These are phyloP conservation scores for Anethum foeniculum DNA, from an alignment of 140 eudicot genomes.

Conservation along the genomic window DNA sequence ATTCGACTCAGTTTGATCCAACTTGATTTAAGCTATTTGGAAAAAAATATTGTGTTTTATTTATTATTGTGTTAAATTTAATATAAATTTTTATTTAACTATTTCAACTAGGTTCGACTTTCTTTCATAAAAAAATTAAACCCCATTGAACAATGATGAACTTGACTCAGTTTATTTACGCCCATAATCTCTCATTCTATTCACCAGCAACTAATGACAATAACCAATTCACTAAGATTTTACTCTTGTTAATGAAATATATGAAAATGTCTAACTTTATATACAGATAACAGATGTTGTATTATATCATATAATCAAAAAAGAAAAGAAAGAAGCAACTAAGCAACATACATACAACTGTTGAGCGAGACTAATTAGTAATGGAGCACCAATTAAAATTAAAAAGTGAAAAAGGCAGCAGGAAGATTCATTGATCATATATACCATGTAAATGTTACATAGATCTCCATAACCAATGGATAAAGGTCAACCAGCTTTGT, in stretches of 20 bases:
- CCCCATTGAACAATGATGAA: too few relatives aligned
- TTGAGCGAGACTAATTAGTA: background rate
- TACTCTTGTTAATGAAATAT: background rate
- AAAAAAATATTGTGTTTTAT: too few relatives aligned
- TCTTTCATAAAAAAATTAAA: too few relatives aligned
- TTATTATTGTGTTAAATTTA: too few relatives aligned
- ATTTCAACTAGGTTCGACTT: too few relatives aligned
- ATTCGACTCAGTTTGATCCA: too few relatives aligned
- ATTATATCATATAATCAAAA: background rate
- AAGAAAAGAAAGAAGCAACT: background rate
- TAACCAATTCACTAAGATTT: background rate
- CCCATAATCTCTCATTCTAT: too few relatives aligned
- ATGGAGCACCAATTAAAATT: background rate
- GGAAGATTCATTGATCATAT: background rate
- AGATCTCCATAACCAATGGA: constrained; percentile 8
- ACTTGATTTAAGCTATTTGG: too few relatives aligned
- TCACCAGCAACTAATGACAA: too few relatives aligned
- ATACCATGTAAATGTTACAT: background rate
- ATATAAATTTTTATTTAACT: too few relatives aligned
- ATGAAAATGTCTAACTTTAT: background rate
- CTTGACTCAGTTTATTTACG: too few relatives aligned
- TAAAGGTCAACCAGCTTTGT: constrained; percentile 1
- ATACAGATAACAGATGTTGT: background rate
- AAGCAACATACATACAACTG: background rate
- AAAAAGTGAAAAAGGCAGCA: background rate